These are phyloP conservation scores for Closterium sp. DNA, from an alignment of 139 green algal genomes.

Conservation along the genomic window DNA sequence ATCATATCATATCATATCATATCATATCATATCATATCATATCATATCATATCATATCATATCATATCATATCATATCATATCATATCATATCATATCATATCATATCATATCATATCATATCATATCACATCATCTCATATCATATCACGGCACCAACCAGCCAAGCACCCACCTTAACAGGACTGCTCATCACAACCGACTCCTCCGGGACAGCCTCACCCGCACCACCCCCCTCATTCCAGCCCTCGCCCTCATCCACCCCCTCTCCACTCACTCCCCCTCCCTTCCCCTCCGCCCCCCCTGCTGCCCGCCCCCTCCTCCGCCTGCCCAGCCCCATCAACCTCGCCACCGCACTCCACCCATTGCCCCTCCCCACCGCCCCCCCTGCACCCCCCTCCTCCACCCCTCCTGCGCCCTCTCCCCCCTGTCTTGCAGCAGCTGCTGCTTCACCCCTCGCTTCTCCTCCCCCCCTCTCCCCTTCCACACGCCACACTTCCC, in stretches of 20 bases:
- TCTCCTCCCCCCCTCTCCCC: neutral
- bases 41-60: neutral
- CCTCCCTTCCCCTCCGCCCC: neutral
- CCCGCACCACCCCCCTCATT: neutral
- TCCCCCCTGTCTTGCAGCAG: neutral
- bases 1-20: conserved; percentile 1
- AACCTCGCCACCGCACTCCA: neutral
- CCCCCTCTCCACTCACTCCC: neutral
- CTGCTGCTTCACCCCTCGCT: neutral
- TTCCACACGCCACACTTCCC: neutral
- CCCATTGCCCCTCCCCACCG: neutral
- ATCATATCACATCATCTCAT: neutral
- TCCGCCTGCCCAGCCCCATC: neutral
- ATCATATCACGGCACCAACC: neutral
- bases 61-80: neutral
- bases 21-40: neutral
- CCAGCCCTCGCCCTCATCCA: neutral
- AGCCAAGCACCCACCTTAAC: neutral
- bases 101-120: neutral
- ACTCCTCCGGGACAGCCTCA: neutral
- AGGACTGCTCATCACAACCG: neutral
- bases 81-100: conserved; percentile 1
- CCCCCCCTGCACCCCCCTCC: neutral
- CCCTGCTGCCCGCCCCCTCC: neutral
- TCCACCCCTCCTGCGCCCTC: neutral